Conservation (phyloP, 345 rosid species). For the Hirschfeldia incana region DNA sequence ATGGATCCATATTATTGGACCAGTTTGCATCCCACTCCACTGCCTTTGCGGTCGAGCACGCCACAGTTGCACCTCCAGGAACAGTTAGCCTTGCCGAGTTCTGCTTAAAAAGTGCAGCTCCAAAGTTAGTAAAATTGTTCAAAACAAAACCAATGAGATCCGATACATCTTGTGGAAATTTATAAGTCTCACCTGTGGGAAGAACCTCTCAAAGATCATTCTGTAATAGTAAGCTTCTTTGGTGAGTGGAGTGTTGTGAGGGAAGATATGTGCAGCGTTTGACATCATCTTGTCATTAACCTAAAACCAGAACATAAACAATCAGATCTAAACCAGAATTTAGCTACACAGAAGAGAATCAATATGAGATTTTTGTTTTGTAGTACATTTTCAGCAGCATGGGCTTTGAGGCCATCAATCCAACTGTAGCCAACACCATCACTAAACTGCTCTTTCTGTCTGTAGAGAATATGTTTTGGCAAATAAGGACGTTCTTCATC, state of each 20-base stretch:
- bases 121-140: not conserved
- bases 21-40: conserved; percentile 85
- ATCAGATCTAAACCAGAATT: not conserved
- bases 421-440: conserved; percentile 97
- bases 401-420: conserved; percentile 95
- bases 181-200: conserved; percentile 62
- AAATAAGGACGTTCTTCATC: conserved; percentile 82
- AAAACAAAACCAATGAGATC: not conserved
- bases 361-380: not conserved
- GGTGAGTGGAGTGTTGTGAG: conserved; percentile 76
- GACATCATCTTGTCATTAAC: conserved; percentile 85
- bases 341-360: not conserved
- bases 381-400: conserved; percentile 66
- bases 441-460: conserved; percentile 97
- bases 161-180: not conserved
- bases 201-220: conserved; percentile 88
- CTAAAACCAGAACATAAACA: conserved; percentile 33
- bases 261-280: conserved; percentile 67
- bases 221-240: conserved; percentile 92
- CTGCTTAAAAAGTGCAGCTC: conserved; percentile 32
- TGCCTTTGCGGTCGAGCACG: conserved; percentile 91
- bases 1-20: conserved; percentile 89
- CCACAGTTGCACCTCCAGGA: conserved; percentile 88
- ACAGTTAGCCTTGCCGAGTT: conserved; percentile 82
- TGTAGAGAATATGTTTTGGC: conserved; percentile 90